phyloP scores from a whole-genome alignment of 306 rosid species.

The Albizia julibrissin region DNA sequence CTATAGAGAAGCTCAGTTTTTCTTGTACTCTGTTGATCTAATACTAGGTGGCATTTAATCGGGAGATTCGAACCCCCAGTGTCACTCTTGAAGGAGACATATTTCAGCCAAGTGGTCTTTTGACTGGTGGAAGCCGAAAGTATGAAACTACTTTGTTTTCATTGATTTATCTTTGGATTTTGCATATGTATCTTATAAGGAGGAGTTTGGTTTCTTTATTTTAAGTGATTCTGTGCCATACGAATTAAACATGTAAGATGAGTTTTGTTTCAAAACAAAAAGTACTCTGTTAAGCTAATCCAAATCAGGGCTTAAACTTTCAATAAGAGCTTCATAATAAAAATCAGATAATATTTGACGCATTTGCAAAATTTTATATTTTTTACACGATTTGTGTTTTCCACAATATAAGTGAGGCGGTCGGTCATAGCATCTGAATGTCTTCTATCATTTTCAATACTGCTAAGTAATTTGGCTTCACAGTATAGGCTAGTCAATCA shows the following conservation, averaged over 20 bases:
- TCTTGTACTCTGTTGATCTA: conserved; percentile 32
- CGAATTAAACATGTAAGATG: too few relatives aligned
- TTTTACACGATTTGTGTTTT: conserved; percentile 12
- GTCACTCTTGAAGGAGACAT: conserved; percentile 99
- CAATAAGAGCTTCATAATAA: conserved; percentile 1
- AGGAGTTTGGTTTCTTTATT: too few relatives aligned
- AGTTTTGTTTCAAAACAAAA: too few relatives aligned
- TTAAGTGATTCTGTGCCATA: too few relatives aligned
- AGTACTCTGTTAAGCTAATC: too few relatives aligned
- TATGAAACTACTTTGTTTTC: conserved; percentile 45
- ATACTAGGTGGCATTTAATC: conserved; percentile 81
- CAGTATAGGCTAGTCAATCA: conserved; percentile 15
- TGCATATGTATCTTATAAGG: conserved; percentile 12
- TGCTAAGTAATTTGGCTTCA: conserved; percentile 27
- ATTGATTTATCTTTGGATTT: neutral
- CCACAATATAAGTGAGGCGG: conserved; percentile 17
- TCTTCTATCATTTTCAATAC: conserved; percentile 23
- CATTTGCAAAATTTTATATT: neutral
- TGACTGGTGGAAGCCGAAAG: conserved; percentile 99
- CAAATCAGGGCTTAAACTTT: neutral
- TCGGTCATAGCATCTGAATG: conserved; percentile 14
- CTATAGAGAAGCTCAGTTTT: conserved; percentile 29
- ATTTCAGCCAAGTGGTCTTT: conserved; percentile 94
- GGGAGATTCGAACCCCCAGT: conserved; percentile 70
- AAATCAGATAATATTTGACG: conserved; percentile 1